These are phyloP conservation scores for Fusarium sp. DNA, from an alignment of 2,329 filamentous ascomycete genomes.

Conservation along the genomic window DNA sequence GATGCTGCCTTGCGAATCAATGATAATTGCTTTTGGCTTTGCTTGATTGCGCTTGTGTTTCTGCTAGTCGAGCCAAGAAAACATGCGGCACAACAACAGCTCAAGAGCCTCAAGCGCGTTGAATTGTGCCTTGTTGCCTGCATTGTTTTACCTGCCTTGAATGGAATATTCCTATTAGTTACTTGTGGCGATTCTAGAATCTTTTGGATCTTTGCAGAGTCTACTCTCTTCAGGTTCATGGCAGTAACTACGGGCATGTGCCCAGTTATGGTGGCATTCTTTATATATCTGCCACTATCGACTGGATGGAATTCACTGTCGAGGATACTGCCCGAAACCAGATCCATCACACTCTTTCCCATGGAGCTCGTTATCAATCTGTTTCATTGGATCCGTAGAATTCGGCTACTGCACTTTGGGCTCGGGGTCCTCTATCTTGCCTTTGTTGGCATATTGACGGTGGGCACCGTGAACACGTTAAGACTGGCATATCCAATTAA, in stretches of 20 bases:
- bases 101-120: not conserved
- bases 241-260: rapidly evolving
- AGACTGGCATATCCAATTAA: not conserved
- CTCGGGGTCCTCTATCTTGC: not conserved
- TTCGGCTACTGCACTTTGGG: not conserved
- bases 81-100: not conserved
- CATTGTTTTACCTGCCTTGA: rapidly evolving
- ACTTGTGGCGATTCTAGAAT: not conserved
- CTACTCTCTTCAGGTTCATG: not conserved
- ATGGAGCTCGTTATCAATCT: rapidly evolving
- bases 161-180: rapidly evolving
- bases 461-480: rapidly evolving
- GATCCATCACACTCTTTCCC: rapidly evolving
- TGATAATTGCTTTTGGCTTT: not conserved
- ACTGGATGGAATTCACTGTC: rapidly evolving
- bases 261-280: not conserved
- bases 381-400: rapidly evolving
- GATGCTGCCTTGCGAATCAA: not conserved
- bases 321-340: not conserved
- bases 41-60: not conserved
- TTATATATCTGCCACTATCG: not conserved
- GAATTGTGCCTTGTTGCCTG: rapidly evolving
- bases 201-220: not conserved
- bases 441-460: not conserved
- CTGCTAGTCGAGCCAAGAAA: rapidly evolving